These are phyloP conservation scores for Sporothrix sp. DNA, from an alignment of 2,329 filamentous ascomycete genomes.

Conservation along the genomic window DNA sequence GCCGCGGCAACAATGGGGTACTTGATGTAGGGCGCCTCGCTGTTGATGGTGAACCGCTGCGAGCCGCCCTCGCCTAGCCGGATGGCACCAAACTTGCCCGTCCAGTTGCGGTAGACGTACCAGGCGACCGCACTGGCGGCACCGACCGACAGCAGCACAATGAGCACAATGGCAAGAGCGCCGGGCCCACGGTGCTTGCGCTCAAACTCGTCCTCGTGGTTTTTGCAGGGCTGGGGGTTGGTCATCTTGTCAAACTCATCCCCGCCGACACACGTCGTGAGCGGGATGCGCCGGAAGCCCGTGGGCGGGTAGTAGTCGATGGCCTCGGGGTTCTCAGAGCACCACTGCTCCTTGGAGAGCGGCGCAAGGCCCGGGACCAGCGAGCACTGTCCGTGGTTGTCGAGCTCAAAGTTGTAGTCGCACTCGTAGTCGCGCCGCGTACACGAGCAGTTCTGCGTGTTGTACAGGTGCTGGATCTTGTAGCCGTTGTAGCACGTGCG, in stretches of 20 bases:
- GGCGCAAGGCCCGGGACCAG: conserved; percentile 66
- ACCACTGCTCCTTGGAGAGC: conserved; percentile 40
- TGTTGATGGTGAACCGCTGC: conserved; percentile 37
- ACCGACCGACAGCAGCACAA: conserved; percentile 61
- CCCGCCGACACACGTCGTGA: conserved; percentile 78
- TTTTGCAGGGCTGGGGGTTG: conserved; percentile 55
- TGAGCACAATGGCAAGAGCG: conserved; percentile 67
- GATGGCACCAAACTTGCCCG: conserved; percentile 84
- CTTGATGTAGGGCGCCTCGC: conserved; percentile 66
- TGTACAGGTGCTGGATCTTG: conserved; percentile 60
- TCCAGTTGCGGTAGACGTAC: conserved; percentile 78
- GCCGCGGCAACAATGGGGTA: conserved; percentile 70
- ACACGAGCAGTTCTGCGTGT: conserved; percentile 72
- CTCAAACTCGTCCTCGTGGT: conserved; percentile 73
- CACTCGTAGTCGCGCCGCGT: conserved; percentile 85
- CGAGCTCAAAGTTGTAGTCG: conserved; percentile 87
- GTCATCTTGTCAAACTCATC: conserved; percentile 60
- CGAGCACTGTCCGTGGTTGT: conserved; percentile 62
- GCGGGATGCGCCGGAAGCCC: conserved; percentile 79
- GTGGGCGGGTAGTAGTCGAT: conserved; percentile 75
- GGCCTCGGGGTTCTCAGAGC: conserved; percentile 53
- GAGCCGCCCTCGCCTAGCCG: conserved; percentile 62
- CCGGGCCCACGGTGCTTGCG: conserved; percentile 55
- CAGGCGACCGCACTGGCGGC: conserved; percentile 66
- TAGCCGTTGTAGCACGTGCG: conserved; percentile 73